Base-by-base conservation (phyloP, 345 rosid species). In the Rhodomyrtus tomentosa region DNA sequence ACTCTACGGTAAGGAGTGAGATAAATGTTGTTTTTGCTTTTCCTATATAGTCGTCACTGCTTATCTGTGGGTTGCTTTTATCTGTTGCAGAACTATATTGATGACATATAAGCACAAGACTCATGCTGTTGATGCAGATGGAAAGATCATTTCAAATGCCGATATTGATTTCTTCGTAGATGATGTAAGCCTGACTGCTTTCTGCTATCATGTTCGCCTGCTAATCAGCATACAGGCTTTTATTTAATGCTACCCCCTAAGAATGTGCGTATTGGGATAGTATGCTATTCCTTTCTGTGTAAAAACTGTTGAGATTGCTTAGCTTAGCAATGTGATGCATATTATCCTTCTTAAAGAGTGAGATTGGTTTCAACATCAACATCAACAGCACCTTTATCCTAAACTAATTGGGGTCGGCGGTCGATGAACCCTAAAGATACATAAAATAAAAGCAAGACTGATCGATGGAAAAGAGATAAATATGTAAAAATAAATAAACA, bases 71-170 rank as follows among this genome's bases (percentile, higher is more conserved):
- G 14, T 82, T 84, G 45, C 29, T 5, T 49, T 55, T n/a, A 16
- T 86, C 24, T 55, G 55, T 55, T 85, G 52, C 91, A 97, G 99
- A 94, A 95, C 95, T n/a, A 95, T 97, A 86, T 87, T 97, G 91
- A 81, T 97, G 90, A 91, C 98, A 74, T 97, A 92, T 92, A 97
- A 97, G 93, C 99, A 97, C 95, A 97, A 97, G 93, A 97, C 96
- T 29, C 98, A 95, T 88, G 91, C 98, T 50, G 94, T 95, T 90
- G 96, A 95, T 88, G 86, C 94, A 54, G 93, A 93, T 76, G 94
- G 98, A 86, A 95, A 88, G 90, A 90, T 95, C 82, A 89, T 89
- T 87, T 94, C 98, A 72, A 95, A 97, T 84, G 98, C 99, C 79
- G 99, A 97, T 89, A 88, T 97, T 82, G 95, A 97, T 86, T 97